Conservation (phyloP, 2,329 filamentous ascomycete species). For the Claviceps capensis region DNA sequence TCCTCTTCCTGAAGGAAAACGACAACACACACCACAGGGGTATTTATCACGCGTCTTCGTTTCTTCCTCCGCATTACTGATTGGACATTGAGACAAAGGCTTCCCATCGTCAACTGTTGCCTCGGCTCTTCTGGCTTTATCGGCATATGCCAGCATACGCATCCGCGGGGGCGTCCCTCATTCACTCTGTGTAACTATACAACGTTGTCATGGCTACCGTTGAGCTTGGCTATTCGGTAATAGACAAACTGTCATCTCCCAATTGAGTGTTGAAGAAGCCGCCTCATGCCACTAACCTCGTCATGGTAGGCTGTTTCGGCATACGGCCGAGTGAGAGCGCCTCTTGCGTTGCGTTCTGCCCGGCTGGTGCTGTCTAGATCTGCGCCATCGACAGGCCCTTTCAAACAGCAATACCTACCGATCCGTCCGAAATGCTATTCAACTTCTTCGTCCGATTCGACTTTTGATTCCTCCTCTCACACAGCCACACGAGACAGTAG, state of each 20-base stretch:
- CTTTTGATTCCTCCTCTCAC: neutral
- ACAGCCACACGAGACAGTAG: slow-evolving; percentile 5
- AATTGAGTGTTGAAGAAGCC: neutral
- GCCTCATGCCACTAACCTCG: neutral
- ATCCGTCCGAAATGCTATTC: slow-evolving; percentile 5
- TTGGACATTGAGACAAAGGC: neutral
- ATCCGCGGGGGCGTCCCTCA: neutral
- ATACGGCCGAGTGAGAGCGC: slow-evolving; percentile 8
- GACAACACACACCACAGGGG: neutral
- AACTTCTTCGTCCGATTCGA: neutral
- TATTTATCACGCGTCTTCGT: neutral
- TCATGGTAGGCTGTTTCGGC: slow-evolving; percentile 5
- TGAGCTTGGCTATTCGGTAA: slow-evolving; percentile 7
- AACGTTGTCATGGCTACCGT: slow-evolving; percentile 3
- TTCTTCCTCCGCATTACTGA: neutral
- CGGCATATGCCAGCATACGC: neutral
- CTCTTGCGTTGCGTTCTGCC: slow-evolving; percentile 10
- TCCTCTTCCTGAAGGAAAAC: neutral
- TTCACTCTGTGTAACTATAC: neutral
- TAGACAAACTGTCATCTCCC: neutral
- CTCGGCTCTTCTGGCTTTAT: neutral
- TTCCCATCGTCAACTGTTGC: neutral
- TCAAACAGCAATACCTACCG: slow-evolving; percentile 1
- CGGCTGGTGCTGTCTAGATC: slow-evolving; percentile 6
- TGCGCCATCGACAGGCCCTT: slow-evolving; percentile 3